Conservation (phyloP, 441 rosid species). For the Croton setiger region DNA sequence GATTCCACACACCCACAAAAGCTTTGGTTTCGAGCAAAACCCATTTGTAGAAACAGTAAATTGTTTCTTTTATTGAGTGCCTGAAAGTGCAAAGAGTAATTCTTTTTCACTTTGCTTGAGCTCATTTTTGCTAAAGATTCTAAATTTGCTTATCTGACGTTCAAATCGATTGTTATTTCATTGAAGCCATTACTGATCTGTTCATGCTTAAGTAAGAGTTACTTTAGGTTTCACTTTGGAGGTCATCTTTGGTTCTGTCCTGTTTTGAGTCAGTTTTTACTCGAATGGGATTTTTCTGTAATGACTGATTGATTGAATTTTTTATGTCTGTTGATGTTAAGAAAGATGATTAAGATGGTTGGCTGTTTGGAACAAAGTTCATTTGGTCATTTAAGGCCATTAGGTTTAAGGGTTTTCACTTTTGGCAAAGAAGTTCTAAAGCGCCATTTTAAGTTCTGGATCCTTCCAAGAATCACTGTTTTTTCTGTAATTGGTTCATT, state of each 20-base stretch:
- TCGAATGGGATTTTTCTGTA: conserved; percentile 4
- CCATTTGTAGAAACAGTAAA: not conserved
- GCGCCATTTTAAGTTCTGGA: conserved; percentile 34
- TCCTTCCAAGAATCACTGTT: conserved; percentile 37
- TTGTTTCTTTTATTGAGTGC: not conserved
- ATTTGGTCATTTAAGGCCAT: conserved; percentile 26
- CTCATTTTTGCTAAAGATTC: conserved; percentile 4
- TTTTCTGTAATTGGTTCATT: conserved; percentile 33
- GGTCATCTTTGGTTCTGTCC: not conserved
- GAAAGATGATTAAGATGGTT: conserved; percentile 23
- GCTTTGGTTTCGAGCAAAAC: conserved; percentile 7
- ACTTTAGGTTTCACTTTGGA: not conserved
- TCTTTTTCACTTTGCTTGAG: conserved; percentile 4
- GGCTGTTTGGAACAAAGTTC: conserved; percentile 20
- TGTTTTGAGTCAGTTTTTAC: too few relatives aligned
- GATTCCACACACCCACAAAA: not conserved
- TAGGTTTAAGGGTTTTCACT: conserved; percentile 26
- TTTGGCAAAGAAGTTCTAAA: conserved; percentile 32
- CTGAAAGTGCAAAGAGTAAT: not conserved
- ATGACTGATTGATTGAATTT: conserved; percentile 14
- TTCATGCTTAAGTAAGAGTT: not conserved
- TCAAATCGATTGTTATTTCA: not conserved
- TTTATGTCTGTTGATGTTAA: not conserved
- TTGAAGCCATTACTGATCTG: conserved; percentile 9
- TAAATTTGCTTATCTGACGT: not conserved